These are phyloP conservation scores for Pseudocercospora pini-densiflorae DNA, from an alignment of 2,329 filamentous ascomycete genomes.

Conservation along the genomic window DNA sequence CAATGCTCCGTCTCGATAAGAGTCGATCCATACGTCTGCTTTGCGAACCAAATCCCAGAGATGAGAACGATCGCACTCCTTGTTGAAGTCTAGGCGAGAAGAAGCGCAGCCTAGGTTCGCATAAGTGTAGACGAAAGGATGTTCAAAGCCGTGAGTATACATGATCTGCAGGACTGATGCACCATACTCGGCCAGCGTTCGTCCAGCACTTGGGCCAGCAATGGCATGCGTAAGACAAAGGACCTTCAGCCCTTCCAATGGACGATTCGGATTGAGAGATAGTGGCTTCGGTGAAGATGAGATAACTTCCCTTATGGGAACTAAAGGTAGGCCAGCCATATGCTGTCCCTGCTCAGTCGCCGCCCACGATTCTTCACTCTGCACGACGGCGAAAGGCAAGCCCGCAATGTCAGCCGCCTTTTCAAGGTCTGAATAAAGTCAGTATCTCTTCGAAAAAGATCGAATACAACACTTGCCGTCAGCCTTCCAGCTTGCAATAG, in stretches of 20 bases:
- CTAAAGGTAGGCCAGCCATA: slow-evolving; percentile 12
- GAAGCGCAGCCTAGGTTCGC: slow-evolving; percentile 19
- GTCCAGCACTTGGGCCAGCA: slow-evolving; percentile 13
- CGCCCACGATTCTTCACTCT: slow-evolving; percentile 8
- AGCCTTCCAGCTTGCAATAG: slow-evolving; percentile 3
- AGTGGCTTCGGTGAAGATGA: slow-evolving; percentile 6
- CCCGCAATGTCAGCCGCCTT: slow-evolving; percentile 1
- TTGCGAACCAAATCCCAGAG: slow-evolving; percentile 13
- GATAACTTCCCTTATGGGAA: background rate
- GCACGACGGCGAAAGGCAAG: slow-evolving; percentile 14
- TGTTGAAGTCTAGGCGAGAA: slow-evolving; percentile 14
- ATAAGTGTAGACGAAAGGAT: slow-evolving; percentile 19
- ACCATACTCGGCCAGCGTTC: slow-evolving; percentile 16
- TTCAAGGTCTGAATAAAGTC: slow-evolving; percentile 15
- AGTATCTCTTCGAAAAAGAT: background rate
- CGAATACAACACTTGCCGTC: background rate
- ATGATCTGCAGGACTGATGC: slow-evolving; percentile 20
- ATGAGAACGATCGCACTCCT: background rate
- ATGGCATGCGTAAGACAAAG: slow-evolving; percentile 18
- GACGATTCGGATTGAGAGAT: slow-evolving; percentile 5
- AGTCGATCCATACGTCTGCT: slow-evolving; percentile 19
- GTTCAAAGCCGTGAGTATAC: slow-evolving; percentile 20
- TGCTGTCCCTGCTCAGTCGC: slow-evolving; percentile 9
- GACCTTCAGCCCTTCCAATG: slow-evolving; percentile 15
- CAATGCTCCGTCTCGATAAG: slow-evolving; percentile 17